Base-by-base conservation (phyloP, 345 rosid species). In the Brassica rapa region DNA sequence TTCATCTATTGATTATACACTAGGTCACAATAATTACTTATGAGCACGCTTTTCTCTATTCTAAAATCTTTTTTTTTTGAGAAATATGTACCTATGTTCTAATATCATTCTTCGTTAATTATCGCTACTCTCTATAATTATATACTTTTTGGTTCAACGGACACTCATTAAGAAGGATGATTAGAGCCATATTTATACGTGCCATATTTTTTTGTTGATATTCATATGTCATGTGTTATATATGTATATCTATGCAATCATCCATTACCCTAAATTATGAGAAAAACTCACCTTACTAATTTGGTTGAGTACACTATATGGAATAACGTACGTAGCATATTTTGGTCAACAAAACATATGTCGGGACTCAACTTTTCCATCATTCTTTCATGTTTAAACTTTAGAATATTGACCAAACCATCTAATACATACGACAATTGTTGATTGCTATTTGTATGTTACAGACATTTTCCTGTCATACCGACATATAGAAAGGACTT, bases 1-100 rank as follows among this genome's bases (percentile, higher is more conserved):
- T 46, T 24, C 14, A 61, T 11, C 61, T 46, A 66, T 59, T 29
- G 21, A 10, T 19, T 27, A 15, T 71, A 15, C 10, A 27, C 15
- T 67, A 60, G 8, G 21, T 72, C 77, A 32, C 12, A 35, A 73
- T 73, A 19, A 73, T 61, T 61, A 67, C 73, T 49, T 37, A 43
- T 67, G 70, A 73, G 74, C 82, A 79, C 74, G 78, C 77, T 62
- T 78, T 51, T 77, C 55, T 71, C 43, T 30, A 23, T 39, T 37
- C 33, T 23, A 57, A 57, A 3, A 27, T 27, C 4, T 4, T 27
- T 27, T 27, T 27, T 0, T 27, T 27, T 27, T 27, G 30, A 27
- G 30, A 3, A 27, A 27, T 27, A 27, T 27, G 30, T 27, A 27
- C 30, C 30, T 35, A 9, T 35, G 41, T 41, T 41, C 37, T 24